Conservation (phyloP, 768 basidiomycete species). For the Cystobasidium onofrii region DNA sequence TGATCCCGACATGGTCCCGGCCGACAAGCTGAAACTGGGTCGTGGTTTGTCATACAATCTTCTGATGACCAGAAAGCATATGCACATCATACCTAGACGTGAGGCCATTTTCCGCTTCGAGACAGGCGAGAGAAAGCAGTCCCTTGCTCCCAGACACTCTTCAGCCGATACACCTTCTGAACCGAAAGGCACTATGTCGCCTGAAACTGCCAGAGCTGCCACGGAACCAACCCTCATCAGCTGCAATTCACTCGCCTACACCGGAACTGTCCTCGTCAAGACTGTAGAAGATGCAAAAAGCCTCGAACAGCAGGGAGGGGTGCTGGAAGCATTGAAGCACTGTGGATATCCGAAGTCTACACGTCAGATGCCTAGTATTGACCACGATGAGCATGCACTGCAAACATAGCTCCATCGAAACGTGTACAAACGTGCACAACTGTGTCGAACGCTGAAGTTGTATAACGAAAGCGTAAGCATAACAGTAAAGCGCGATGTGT, state of each 20-base stretch:
- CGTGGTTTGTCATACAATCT: slow-evolving; percentile 18
- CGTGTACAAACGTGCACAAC: no score
- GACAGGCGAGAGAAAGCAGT: background rate
- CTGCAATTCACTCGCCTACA: slow-evolving; percentile 20
- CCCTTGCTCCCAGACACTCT: background rate
- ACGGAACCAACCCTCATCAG: slow-evolving; percentile 20
- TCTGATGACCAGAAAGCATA: slow-evolving; percentile 16
- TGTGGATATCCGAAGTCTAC: slow-evolving; percentile 21
- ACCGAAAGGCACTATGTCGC: background rate
- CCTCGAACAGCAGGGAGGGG: background rate
- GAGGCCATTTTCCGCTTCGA: background rate
- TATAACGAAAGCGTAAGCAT: no score
- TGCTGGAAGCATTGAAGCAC: slow-evolving; percentile 4
- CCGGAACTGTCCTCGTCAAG: slow-evolving; percentile 29
- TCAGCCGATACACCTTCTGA: background rate
- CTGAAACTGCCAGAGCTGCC: background rate
- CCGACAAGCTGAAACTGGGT: background rate
- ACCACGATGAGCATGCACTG: background rate
- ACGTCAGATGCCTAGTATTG: background rate
- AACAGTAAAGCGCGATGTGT: no score
- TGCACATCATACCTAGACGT: slow-evolving; percentile 27
- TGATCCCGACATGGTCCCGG: background rate
- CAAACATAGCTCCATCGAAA: no score
- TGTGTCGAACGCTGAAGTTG: no score
- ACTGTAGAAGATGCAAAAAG: background rate